phyloP scores from a whole-genome alignment of 129 eudicot genomes.

The Pittosporum tobira region DNA sequence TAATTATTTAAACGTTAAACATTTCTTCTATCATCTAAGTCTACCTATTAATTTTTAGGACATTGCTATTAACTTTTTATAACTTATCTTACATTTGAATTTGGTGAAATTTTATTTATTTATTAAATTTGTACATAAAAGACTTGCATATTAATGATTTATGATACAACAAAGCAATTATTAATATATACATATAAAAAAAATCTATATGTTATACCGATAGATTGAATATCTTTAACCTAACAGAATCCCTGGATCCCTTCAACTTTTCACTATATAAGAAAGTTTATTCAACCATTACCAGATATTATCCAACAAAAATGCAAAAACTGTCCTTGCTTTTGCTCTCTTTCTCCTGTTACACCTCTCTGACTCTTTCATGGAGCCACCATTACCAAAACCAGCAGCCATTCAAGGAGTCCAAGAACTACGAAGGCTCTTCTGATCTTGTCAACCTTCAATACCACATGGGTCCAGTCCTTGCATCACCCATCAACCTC shows the following conservation, averaged over 20 bases:
- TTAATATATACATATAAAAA: neutral
- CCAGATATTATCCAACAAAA: constrained; percentile 6
- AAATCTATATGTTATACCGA: neutral
- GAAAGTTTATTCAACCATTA: constrained; percentile 11
- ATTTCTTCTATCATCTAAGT: no score
- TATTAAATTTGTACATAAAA: no score
- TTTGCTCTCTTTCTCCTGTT: constrained; percentile 15
- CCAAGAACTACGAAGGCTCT: constrained; percentile 53
- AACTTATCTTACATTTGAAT: no score
- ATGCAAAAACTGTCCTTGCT: constrained; percentile 23
- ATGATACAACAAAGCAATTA: no score
- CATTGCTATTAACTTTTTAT: no score
- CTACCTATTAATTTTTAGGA: no score
- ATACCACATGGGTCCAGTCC: constrained; percentile 73
- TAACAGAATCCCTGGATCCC: neutral
- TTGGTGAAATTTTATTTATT: no score
- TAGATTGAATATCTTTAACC: no score
- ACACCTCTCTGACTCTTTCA: constrained; percentile 22
- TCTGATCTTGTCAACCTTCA: constrained; percentile 45
- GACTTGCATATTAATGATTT: no score
- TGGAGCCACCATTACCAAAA: no score
- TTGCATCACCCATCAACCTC: constrained; percentile 39
- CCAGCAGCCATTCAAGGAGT: constrained; percentile 18
- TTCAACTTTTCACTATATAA: constrained; percentile 9
- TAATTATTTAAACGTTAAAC: no score